Percentiles rank a stretch among this genome's conserved stretches.
phyloP scores from a whole-genome alignment of 1,284 basidiomycete genomes.

The Pascua sp. region DNA sequence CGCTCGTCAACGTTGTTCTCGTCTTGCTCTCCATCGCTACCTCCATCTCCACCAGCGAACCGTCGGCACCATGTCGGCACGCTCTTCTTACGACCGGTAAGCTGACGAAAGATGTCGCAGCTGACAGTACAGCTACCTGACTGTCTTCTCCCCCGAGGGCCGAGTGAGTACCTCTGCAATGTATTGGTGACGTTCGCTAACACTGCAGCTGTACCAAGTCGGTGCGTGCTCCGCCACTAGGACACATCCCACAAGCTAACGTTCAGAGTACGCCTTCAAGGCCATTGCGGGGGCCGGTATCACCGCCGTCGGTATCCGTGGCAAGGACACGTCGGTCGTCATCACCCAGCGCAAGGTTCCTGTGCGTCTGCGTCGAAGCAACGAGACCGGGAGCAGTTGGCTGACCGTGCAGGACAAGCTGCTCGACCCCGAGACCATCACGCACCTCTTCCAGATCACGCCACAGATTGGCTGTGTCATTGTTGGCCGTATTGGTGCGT shows the following conservation, averaged over 20 bases:
- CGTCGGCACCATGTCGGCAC: conserved; percentile 30
- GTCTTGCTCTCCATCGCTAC: background rate
- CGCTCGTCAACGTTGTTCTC: background rate
- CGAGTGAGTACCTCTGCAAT: conserved; percentile 30
- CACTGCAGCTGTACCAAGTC: conserved; percentile 73
- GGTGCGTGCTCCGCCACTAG: conserved; percentile 58
- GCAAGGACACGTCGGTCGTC: conserved; percentile 90
- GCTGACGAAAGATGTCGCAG: background rate
- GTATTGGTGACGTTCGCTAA: background rate
- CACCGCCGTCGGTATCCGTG: conserved; percentile 87
- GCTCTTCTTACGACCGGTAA: conserved; percentile 50
- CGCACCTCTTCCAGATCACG: conserved; percentile 94
- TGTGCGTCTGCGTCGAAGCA: conserved; percentile 54
- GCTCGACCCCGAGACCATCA: conserved; percentile 88
- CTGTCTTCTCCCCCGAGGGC: conserved; percentile 54
- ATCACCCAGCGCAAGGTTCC: conserved; percentile 99
- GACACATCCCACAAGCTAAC: background rate
- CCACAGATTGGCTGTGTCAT: conserved; percentile 96
- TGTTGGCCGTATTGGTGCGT: conserved; percentile 86
- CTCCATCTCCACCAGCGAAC: no score
- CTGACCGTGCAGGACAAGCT: conserved; percentile 77
- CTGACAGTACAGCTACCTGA: conserved; percentile 49
- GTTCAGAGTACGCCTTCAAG: conserved; percentile 96
- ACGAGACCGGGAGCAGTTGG: no score
- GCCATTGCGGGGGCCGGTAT: conserved; percentile 96